Conservation (phyloP, 306 rosid species). For the Comarum palustre region DNA sequence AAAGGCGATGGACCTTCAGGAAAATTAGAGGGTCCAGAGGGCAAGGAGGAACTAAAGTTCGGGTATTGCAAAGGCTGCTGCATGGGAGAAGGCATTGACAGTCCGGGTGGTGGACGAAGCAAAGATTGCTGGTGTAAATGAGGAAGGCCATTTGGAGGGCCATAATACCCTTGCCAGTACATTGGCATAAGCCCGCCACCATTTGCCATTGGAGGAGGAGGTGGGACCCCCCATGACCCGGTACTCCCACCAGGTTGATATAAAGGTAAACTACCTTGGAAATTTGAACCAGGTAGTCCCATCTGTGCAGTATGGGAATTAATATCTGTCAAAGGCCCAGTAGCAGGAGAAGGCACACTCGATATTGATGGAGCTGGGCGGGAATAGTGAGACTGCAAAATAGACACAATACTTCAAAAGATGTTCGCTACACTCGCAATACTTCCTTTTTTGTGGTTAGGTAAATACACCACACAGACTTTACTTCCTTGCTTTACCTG, state of each 20-base stretch:
- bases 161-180: conserved; percentile 98
- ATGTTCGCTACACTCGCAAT: neutral
- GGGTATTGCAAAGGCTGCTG: conserved; percentile 81
- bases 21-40: conserved; percentile 57
- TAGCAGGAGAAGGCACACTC: conserved; percentile 64
- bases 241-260: conserved; percentile 83
- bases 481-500: conserved; percentile 47
- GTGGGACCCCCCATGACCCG: conserved; percentile 80
- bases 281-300: conserved; percentile 69
- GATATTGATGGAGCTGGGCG: conserved; percentile 50
- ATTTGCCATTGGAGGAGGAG: conserved; percentile 66
- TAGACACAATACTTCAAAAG: conserved; percentile 1
- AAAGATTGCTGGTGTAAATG: conserved; percentile 75
- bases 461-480: neutral
- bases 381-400: conserved; percentile 82
- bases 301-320: conserved; percentile 59
- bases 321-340: conserved; percentile 58
- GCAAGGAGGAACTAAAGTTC: conserved; percentile 51
- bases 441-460: neutral
- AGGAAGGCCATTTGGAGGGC: conserved; percentile 74
- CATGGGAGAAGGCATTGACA: conserved; percentile 68
- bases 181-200: conserved; percentile 85
- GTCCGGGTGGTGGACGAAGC: conserved; percentile 79
- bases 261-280: conserved; percentile 69
- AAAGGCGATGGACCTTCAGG: conserved; percentile 57